Evolutionary conservation across 192 early-diverging fungal genomes (phyloP).

Genomic region (Coemansia pectinata): DNA sequence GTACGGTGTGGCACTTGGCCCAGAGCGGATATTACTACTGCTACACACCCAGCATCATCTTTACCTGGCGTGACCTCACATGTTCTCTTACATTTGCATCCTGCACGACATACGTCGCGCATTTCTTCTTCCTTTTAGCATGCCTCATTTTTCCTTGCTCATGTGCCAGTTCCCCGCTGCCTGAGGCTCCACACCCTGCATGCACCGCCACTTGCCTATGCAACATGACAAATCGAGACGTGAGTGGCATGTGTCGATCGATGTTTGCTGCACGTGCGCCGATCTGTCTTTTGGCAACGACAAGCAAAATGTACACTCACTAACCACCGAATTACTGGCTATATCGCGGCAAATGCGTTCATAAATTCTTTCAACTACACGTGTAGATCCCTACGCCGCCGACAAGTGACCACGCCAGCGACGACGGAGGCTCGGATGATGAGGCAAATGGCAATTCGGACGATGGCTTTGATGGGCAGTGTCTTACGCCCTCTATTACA

Average conservation of each 20-base stretch:
- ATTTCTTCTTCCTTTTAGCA: not conserved
- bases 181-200: not conserved
- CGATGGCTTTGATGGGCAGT: slow-evolving; percentile 46
- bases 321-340: not conserved
- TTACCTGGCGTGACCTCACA: not conserved
- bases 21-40: not conserved
- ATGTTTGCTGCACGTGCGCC: not conserved
- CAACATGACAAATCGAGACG: not conserved
- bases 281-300: not conserved
- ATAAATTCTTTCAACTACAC: not conserved
- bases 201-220: slow-evolving; percentile 3
- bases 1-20: not conserved
- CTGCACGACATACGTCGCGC: not conserved
- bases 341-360: not conserved
- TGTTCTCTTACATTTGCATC: not conserved
- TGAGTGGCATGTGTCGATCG: not conserved
- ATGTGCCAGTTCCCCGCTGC: not conserved
- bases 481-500: slow-evolving; percentile 11
- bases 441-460: slow-evolving; percentile 22
- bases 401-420: slow-evolving; percentile 11
- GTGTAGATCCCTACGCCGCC: not conserved
- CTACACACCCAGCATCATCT: not conserved
- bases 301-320: not conserved
- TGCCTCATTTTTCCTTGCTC: not conserved
- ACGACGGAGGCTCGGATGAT: slow-evolving; percentile 19